phyloP scores from a whole-genome alignment of 2,329 filamentous ascomycete genomes.

The Botrytis byssoidea region DNA sequence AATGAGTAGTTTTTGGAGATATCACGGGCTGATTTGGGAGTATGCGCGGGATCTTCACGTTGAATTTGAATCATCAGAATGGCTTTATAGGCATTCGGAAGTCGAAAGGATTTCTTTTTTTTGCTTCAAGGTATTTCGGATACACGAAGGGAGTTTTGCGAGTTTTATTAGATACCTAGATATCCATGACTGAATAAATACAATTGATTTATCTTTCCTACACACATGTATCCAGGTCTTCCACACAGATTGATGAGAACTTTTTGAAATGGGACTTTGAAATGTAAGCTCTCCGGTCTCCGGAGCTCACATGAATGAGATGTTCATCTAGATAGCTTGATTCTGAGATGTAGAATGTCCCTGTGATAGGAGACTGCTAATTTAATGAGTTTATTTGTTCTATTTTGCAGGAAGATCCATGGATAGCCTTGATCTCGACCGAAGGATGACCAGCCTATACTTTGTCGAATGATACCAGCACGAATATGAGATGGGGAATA shows the following conservation, averaged over 20 bases:
- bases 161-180: neutral
- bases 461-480: neutral
- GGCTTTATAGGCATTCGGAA: neutral
- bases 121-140: neutral
- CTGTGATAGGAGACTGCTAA: too few species aligned
- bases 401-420: too few species aligned
- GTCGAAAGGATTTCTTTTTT: neutral
- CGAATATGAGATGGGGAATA: too few species aligned
- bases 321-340: neutral
- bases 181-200: neutral
- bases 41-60: neutral
- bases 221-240: neutral
- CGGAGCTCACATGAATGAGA: neutral
- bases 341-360: neutral
- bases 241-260: neutral
- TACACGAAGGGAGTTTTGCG: neutral
- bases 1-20: neutral
- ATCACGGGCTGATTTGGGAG: neutral
- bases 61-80: neutral
- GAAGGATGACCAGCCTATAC: neutral
- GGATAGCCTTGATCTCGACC: neutral
- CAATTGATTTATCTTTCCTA: neutral
- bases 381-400: too few species aligned
- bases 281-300: neutral
- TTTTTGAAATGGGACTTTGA: rapidly evolving